Evolutionary conservation across 257 asterid genomes (phyloP), one percentile per base, ranked within the genome.

Genomic region (Lantana camara): DNA sequence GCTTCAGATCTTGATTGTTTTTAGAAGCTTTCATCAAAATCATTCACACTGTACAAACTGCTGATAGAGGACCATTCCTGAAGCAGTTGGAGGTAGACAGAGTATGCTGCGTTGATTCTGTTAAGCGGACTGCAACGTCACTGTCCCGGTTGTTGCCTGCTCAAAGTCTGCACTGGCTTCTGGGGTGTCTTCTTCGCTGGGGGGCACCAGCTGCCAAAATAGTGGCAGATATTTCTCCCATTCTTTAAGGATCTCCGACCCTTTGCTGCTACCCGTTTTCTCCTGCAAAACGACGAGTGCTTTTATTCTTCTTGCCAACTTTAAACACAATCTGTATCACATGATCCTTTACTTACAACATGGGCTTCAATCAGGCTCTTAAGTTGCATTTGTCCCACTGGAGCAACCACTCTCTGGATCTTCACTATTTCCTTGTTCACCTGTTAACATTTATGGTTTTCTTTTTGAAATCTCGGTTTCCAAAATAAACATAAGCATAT

Each of bases 101-200:
- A 69, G 80, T 79, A 72, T 72, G 78, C 82, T 76, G 11, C 62
- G 64, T 45, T 29, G 32, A 63, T 19, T 23, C 1, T 60, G 17
- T 67, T 74, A 83, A 12, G 96, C 93, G 3, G 93, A 85, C 72
- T 88, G 95, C 69, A 84, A 73, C 23, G 82, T 80, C 64, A 87
- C 91, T 70, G 73, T 79, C n/a, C 80, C 85, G 21, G 95, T 42
- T 1, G 81, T 62, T 11, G 90, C 68, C 80, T 88, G 90, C 73
- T 84, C 87, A 45, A 60, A 88, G 68, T 86, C 89, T 0, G 87
- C 82, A 32, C 91, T 74, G 41, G 96, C 97, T 75, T 94, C 99
- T 0, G 97, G 99, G 4, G 97, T 86, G 83, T 94, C 99, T 76
- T 94, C 99, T 74, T 93, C 99, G 60, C 99, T 93, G 11, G 97